phyloP scores from a whole-genome alignment of 2,329 filamentous ascomycete genomes.

The Aureobasidium subglaciale region DNA sequence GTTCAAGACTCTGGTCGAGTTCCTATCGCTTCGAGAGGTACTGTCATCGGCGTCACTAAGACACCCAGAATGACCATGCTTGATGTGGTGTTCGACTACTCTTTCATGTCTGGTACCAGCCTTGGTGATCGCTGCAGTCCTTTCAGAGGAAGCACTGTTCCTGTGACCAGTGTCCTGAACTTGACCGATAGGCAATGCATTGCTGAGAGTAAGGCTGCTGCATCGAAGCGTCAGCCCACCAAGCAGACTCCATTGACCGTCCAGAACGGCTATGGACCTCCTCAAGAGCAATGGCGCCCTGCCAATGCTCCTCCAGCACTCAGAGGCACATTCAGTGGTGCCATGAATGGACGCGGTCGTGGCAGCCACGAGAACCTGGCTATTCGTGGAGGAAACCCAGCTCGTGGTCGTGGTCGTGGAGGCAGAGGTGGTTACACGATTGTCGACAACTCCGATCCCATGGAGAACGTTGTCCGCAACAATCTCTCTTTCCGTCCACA shows the following conservation, averaged over 20 bases:
- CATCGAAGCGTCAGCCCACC: slow-evolving; percentile 16
- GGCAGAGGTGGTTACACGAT: slow-evolving; percentile 38
- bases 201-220: slow-evolving; percentile 40
- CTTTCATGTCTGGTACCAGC: slow-evolving; percentile 96
- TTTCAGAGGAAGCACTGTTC: slow-evolving; percentile 90
- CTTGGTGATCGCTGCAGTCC: slow-evolving; percentile 83
- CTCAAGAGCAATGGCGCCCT: slow-evolving; percentile 52
- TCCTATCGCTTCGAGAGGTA: slow-evolving; percentile 83
- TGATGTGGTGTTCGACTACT: slow-evolving; percentile 86
- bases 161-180: slow-evolving; percentile 82
- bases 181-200: slow-evolving; percentile 75
- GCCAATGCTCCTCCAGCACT: slow-evolving; percentile 52
- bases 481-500: slow-evolving; percentile 52
- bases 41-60: slow-evolving; percentile 88
- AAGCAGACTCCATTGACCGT: slow-evolving; percentile 16
- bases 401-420: slow-evolving; percentile 21
- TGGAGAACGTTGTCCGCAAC: slow-evolving; percentile 46
- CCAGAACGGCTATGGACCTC: slow-evolving; percentile 46
- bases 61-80: slow-evolving; percentile 76
- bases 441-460: slow-evolving; percentile 44
- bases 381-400: slow-evolving; percentile 32
- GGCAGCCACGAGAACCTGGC: slow-evolving; percentile 34
- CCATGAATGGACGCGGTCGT: slow-evolving; percentile 41
- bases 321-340: slow-evolving; percentile 52
- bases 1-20: slow-evolving; percentile 90